phyloP scores from a whole-genome alignment of 208 protist genomes.

The Trypanosoma mega region DNA sequence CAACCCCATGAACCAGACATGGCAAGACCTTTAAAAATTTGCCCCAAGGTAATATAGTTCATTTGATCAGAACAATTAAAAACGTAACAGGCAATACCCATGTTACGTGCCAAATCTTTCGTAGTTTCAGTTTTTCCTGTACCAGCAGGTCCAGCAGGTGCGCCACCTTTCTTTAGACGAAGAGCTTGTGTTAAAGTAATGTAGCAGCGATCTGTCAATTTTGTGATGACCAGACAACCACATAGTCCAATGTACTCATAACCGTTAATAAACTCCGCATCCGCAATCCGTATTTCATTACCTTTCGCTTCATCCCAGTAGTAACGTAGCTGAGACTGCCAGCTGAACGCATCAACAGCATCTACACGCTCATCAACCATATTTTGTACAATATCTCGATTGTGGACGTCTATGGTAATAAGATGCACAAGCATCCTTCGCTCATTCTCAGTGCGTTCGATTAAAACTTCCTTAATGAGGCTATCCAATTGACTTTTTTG shows the following conservation, averaged over 20 bases:
- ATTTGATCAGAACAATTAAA: slow-evolving; percentile 99
- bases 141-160: slow-evolving; percentile 92
- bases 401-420: slow-evolving; percentile 98
- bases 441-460: slow-evolving; percentile 89
- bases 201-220: slow-evolving; percentile 98
- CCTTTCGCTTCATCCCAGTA: slow-evolving; percentile 94
- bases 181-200: slow-evolving; percentile 97
- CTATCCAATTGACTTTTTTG: slow-evolving; percentile 93
- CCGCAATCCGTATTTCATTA: slow-evolving; percentile 95
- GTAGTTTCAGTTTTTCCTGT: slow-evolving; percentile 96
- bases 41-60: slow-evolving; percentile 97
- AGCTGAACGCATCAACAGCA: slow-evolving; percentile 93
- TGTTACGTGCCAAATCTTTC: slow-evolving; percentile 94
- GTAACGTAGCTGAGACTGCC: slow-evolving; percentile 98
- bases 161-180: slow-evolving; percentile 90
- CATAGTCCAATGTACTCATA: slow-evolving; percentile 99
- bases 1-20: slow-evolving; percentile 97
- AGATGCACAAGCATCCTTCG: slow-evolving; percentile 98
- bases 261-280: slow-evolving; percentile 96
- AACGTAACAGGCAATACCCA: slow-evolving; percentile 94
- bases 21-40: slow-evolving; percentile 97
- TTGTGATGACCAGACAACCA: slow-evolving; percentile 98
- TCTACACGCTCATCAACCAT: slow-evolving; percentile 95
- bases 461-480: slow-evolving; percentile 94
- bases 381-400: slow-evolving; percentile 92